phyloP scores from a whole-genome alignment of 257 asterid genomes.

The Haberlea rhodopensis region DNA sequence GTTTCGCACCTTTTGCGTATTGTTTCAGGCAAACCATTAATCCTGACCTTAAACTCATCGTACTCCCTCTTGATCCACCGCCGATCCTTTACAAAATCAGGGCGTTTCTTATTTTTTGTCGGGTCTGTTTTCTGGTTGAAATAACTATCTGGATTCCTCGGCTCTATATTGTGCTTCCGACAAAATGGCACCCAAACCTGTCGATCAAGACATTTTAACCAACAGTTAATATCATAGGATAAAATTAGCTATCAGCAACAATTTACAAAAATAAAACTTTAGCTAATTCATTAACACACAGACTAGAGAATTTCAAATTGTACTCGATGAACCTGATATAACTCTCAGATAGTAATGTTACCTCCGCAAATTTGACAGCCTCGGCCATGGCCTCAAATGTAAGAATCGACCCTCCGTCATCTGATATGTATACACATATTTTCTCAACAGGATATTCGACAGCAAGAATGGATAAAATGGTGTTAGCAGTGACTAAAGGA shows the following conservation, averaged over 20 bases:
- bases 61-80: slow-evolving; percentile 98
- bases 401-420: slow-evolving; percentile 88
- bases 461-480: slow-evolving; percentile 74
- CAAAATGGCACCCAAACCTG: slow-evolving; percentile 98
- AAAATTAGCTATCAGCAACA: neutral
- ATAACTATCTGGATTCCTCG: slow-evolving; percentile 94
- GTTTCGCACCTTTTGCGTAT: slow-evolving; percentile 65
- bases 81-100: slow-evolving; percentile 89
- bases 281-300: neutral
- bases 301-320: neutral
- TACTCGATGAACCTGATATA: neutral
- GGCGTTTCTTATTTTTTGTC: slow-evolving; percentile 68
- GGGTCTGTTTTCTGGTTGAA: slow-evolving; percentile 81
- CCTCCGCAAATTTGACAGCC: slow-evolving; percentile 90
- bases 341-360: slow-evolving; percentile 19
- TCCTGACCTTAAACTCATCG: slow-evolving; percentile 91
- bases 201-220: neutral
- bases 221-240: neutral
- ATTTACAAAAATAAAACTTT: no score
- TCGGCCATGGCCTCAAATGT: slow-evolving; percentile 99
- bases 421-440: slow-evolving; percentile 75
- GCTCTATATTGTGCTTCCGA: slow-evolving; percentile 83
- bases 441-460: slow-evolving; percentile 90
- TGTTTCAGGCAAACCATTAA: slow-evolving; percentile 78
- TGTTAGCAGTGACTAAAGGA: slow-evolving; percentile 85